Percentiles rank a stretch among this genome's conserved stretches.
Conservation (phyloP, 768 basidiomycete species). For the Rhodotorula kratochvilovae region DNA sequence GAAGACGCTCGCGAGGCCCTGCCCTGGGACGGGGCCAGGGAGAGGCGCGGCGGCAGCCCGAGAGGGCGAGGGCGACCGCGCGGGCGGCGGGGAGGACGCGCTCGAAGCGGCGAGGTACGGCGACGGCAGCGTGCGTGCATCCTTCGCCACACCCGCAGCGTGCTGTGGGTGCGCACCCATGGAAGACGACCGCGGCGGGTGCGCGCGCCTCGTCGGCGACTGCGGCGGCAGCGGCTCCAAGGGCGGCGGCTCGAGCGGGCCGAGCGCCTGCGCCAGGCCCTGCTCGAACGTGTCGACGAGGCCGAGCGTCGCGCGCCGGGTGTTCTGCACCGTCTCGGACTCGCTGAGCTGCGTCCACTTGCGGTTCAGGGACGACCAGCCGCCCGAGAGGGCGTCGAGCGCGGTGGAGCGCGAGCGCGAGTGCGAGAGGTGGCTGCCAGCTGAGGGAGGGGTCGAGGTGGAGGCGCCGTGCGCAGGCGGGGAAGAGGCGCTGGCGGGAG, state of each 20-base stretch:
- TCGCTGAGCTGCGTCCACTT: conserved; percentile 11
- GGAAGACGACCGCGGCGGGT: neutral
- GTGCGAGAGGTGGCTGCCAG: conserved; percentile 8
- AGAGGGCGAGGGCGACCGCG: too few species aligned
- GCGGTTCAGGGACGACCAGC: conserved; percentile 18
- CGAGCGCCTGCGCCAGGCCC: conserved; percentile 24
- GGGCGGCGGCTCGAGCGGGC: conserved; percentile 30
- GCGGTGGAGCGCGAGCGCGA: conserved; percentile 16
- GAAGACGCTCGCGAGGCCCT: neutral
- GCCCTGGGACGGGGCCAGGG: neutral
- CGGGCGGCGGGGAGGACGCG: neutral
- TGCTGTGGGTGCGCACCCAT: neutral
- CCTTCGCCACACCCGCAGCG: too few species aligned
- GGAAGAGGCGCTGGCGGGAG: neutral
- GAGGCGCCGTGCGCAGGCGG: neutral
- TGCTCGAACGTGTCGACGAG: conserved; percentile 36
- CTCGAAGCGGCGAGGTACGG: neutral
- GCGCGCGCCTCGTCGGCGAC: neutral
- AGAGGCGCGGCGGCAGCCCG: neutral
- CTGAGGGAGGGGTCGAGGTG: neutral
- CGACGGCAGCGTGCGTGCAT: too few species aligned
- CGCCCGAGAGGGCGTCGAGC: conserved; percentile 21
- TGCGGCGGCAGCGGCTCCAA: neutral
- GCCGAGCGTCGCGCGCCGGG: conserved; percentile 15
- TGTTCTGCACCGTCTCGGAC: conserved; percentile 19